Percentiles rank a stretch among this genome's conserved stretches.
Evolutionary conservation across 352 stramenopile species (phyloP).

Genomic region (Globisporangium perplexum): DNA sequence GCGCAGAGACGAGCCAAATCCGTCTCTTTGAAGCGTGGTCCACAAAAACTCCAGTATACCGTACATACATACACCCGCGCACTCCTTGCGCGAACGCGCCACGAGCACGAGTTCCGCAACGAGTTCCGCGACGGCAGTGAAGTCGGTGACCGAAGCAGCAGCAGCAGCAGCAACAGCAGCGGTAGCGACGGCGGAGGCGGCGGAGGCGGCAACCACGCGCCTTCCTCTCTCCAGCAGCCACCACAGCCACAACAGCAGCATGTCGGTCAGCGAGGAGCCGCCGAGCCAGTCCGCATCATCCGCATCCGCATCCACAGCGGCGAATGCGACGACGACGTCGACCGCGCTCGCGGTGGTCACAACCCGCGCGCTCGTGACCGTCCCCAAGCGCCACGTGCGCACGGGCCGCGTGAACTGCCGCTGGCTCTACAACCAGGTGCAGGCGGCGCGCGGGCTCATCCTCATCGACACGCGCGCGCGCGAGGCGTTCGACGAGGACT

Average conservation of each 20-base stretch:
- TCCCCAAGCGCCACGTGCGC: constrained; percentile 48
- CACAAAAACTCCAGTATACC: too few relatives aligned
- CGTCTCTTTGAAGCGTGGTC: not conserved
- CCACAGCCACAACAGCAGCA: constrained; percentile 1
- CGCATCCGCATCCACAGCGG: not conserved
- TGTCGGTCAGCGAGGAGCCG: constrained; percentile 36
- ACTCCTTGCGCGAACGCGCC: too few relatives aligned
- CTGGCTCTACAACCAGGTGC: constrained; percentile 85
- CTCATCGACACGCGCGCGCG: constrained; percentile 61
- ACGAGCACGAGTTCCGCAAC: too few relatives aligned
- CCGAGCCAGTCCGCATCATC: constrained; percentile 1
- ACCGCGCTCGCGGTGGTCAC: not conserved
- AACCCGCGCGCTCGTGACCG: not conserved
- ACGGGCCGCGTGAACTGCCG: constrained; percentile 66
- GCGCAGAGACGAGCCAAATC: not conserved
- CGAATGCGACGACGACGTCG: not conserved
- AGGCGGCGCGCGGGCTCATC: constrained; percentile 67
- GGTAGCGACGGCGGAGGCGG: not conserved
- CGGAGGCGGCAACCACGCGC: too few relatives aligned
- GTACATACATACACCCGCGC: too few relatives aligned
- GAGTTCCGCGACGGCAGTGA: constrained; percentile 1
- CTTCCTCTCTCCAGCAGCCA: too few relatives aligned
- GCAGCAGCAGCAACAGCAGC: not conserved
- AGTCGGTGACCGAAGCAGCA: not conserved
- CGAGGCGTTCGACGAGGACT: constrained; percentile 58